Conservation (phyloP, 768 basidiomycete genomes). For the Leucocoprinus birnbaumii region DNA sequence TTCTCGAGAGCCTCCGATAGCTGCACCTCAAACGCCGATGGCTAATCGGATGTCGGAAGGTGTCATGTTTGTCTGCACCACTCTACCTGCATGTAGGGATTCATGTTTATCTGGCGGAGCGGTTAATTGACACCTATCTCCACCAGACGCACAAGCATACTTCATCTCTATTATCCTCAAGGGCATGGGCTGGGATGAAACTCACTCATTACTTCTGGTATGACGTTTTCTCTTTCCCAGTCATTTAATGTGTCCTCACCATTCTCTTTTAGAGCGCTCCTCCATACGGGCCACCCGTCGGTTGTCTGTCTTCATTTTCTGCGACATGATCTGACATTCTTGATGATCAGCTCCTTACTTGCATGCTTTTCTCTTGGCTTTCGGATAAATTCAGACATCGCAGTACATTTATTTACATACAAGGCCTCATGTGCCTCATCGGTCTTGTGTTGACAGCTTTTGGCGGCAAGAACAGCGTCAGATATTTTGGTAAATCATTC, state of each 20-base stretch:
- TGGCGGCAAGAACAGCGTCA: constrained; percentile 29
- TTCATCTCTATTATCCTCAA: constrained; percentile 45
- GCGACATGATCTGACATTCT: not conserved
- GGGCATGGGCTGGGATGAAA: constrained; percentile 40
- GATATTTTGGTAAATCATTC: constrained; percentile 38
- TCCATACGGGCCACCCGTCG: constrained; percentile 41
- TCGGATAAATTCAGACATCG: constrained; percentile 43
- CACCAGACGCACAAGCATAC: constrained; percentile 37
- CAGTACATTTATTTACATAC: constrained; percentile 36
- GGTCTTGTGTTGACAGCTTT: constrained; percentile 38
- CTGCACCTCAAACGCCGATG: constrained; percentile 3
- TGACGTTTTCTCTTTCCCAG: constrained; percentile 10
- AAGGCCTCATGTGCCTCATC: constrained; percentile 32
- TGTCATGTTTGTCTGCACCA: constrained; percentile 40
- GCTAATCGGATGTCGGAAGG: constrained; percentile 20
- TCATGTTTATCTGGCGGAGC: not conserved
- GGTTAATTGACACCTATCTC: not conserved
- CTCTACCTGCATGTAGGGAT: constrained; percentile 39
- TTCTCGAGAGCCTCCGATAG: not conserved
- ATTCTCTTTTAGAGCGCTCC: constrained; percentile 35
- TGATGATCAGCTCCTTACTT: constrained; percentile 28
- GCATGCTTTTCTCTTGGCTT: constrained; percentile 43
- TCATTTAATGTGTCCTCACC: not conserved
- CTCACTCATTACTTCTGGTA: constrained; percentile 39
- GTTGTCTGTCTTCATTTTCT: constrained; percentile 11